These are phyloP conservation scores for Aspergillus novoparasiticus DNA, from an alignment of 2,329 filamentous ascomycete genomes.

Conservation along the genomic window DNA sequence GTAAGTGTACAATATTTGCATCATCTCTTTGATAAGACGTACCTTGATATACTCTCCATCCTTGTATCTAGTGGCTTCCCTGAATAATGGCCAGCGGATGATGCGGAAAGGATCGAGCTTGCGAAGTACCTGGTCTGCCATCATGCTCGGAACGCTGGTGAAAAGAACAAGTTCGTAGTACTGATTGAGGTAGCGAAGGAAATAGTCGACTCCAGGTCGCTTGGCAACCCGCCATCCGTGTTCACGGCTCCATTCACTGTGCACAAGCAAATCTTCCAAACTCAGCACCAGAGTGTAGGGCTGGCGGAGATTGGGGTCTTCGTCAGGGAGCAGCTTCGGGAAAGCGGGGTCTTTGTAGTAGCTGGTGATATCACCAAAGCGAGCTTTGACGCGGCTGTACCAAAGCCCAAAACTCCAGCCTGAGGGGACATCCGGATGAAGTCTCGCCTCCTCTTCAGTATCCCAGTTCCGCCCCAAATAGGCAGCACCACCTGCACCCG, in stretches of 20 bases:
- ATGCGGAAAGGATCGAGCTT: slow-evolving; percentile 96
- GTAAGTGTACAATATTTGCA: background rate
- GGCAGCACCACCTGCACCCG: slow-evolving; percentile 60
- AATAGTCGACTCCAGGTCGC: slow-evolving; percentile 93
- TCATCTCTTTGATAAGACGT: slow-evolving; percentile 31
- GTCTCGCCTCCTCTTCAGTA: slow-evolving; percentile 67
- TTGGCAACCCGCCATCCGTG: slow-evolving; percentile 96
- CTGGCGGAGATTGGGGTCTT: slow-evolving; percentile 74
- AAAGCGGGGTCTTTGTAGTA: slow-evolving; percentile 98
- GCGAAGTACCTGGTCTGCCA: slow-evolving; percentile 82
- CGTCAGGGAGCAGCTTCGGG: slow-evolving; percentile 78
- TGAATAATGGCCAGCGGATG: slow-evolving; percentile 91
- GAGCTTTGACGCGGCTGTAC: slow-evolving; percentile 78
- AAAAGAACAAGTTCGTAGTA: slow-evolving; percentile 98
- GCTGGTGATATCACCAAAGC: slow-evolving; percentile 72
- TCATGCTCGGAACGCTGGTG: slow-evolving; percentile 80
- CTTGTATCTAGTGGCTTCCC: slow-evolving; percentile 96
- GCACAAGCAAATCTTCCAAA: slow-evolving; percentile 89
- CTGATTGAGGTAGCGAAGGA: slow-evolving; percentile 92
- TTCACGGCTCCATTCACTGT: slow-evolving; percentile 92
- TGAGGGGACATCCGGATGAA: slow-evolving; percentile 72
- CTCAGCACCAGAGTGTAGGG: slow-evolving; percentile 93
- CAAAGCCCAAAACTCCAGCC: slow-evolving; percentile 76
- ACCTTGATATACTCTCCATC: slow-evolving; percentile 97
- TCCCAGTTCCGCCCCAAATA: slow-evolving; percentile 92